These are phyloP conservation scores for Rhodotorula mucilaginosa DNA, from an alignment of 1,284 basidiomycete species.

Conservation along the genomic window DNA sequence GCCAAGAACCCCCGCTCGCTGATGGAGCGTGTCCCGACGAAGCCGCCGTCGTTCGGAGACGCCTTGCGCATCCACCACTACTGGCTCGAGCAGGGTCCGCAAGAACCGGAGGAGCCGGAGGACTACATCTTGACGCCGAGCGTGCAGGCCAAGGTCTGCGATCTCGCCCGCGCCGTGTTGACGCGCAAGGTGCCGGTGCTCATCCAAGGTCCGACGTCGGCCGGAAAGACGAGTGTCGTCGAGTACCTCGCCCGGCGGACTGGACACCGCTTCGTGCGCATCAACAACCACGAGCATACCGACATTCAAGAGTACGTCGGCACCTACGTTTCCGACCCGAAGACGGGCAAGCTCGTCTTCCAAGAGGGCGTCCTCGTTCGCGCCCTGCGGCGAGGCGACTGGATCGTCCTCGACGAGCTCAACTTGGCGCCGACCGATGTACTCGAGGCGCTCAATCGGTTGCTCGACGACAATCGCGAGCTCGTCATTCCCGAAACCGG, in stretches of 20 bases:
- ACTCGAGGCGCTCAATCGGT: constrained; percentile 91
- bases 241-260: constrained; percentile 92
- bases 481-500: constrained; percentile 94
- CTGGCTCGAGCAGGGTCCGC: constrained; percentile 64
- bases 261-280: constrained; percentile 93
- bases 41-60: constrained; percentile 56
- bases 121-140: constrained; percentile 95
- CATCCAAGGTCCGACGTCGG: constrained; percentile 97
- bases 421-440: constrained; percentile 98
- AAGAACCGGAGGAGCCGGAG: constrained; percentile 61
- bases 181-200: constrained; percentile 90
- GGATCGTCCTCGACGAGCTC: constrained; percentile 97
- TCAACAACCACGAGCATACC: constrained; percentile 99
- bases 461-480: constrained; percentile 97
- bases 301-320: constrained; percentile 98
- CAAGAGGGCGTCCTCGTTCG: constrained; percentile 91
- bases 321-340: constrained; percentile 89
- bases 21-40: constrained; percentile 53
- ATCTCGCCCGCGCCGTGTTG: constrained; percentile 85
- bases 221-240: constrained; percentile 94
- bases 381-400: constrained; percentile 87
- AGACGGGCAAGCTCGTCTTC: constrained; percentile 88
- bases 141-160: constrained; percentile 89
- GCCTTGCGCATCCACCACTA: constrained; percentile 81
- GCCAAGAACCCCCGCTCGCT: constrained; percentile 78